Percentiles rank a stretch among this genome's conserved stretches.
Evolutionary conservation across 371 early-diverging fungal species (phyloP).

Genomic region (Dinochytrium kinnereticum): DNA sequence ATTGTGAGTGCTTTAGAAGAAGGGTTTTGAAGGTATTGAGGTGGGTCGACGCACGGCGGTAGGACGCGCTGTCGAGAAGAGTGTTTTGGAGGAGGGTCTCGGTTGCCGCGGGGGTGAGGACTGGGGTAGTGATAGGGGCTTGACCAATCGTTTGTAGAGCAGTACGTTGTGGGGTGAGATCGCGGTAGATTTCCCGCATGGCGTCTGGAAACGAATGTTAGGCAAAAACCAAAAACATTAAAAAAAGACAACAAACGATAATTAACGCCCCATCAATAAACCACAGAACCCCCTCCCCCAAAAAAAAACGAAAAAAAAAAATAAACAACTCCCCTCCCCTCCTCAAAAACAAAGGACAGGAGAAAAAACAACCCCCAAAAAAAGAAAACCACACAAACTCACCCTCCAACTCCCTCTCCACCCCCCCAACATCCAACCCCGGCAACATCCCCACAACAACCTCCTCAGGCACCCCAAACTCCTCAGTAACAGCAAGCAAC

Average conservation of each 20-base stretch:
- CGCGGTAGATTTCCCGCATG: background rate
- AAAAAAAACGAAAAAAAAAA: too few species aligned
- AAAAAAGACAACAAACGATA: background rate
- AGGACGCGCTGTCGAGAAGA: background rate
- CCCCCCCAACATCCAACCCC: background rate
- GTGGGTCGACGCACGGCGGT: background rate
- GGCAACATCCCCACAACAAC: background rate
- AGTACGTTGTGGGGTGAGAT: background rate
- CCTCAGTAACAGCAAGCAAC: background rate
- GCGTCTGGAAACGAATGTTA: too few species aligned
- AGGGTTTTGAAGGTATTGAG: background rate
- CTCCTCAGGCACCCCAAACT: slow-evolving; percentile 5
- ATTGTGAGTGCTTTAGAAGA: background rate
- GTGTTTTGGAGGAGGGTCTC: background rate
- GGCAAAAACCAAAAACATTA: too few species aligned
- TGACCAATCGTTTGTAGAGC: background rate
- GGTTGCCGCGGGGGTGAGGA: background rate
- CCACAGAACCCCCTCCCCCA: too few species aligned
- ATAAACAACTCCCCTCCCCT: too few species aligned
- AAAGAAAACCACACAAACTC: background rate
- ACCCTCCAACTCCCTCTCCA: background rate
- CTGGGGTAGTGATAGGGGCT: background rate
- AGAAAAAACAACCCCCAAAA: background rate
- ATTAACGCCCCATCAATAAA: too few species aligned
- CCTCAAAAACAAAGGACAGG: background rate